A percentile compares a stretch with the other conserved stretches of the same genome.
Evolutionary conservation across 768 basidiomycete genomes (phyloP).

Genomic region (Kwoniella botswanensis): DNA sequence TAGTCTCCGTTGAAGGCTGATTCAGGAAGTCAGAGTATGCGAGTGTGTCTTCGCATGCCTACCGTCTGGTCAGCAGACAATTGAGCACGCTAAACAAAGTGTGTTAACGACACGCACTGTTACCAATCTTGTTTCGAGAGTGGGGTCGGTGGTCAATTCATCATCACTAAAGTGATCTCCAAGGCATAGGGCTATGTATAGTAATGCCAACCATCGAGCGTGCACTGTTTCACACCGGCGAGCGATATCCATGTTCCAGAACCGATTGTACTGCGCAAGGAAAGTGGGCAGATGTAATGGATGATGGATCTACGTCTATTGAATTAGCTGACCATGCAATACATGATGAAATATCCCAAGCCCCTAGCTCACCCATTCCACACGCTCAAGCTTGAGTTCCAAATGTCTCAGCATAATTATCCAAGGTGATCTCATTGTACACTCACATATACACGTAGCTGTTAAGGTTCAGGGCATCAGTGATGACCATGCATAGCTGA

Average conservation of each 20-base stretch:
- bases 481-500: neutral
- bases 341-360: neutral
- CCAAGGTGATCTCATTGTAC: neutral
- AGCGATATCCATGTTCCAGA: constrained; percentile 16
- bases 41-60: constrained; percentile 30
- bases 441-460: constrained; percentile 19
- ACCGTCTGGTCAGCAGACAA: neutral
- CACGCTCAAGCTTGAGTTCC: constrained; percentile 15
- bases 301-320: constrained; percentile 15
- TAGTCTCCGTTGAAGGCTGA: constrained; percentile 24
- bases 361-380: constrained; percentile 21
- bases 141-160: constrained; percentile 8
- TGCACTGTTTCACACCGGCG: constrained; percentile 21
- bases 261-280: constrained; percentile 28
- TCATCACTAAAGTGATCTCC: constrained; percentile 30
- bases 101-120: neutral
- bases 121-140: constrained; percentile 12
- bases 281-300: constrained; percentile 28
- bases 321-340: neutral
- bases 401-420: neutral
- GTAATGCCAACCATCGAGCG: constrained; percentile 27
- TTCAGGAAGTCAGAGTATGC: constrained; percentile 27
- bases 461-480: neutral
- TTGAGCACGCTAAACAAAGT: neutral
- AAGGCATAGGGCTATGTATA: constrained; percentile 25